These are phyloP conservation scores for Eucalyptus pauciflora DNA, from an alignment of 345 rosid genomes.

Conservation along the genomic window DNA sequence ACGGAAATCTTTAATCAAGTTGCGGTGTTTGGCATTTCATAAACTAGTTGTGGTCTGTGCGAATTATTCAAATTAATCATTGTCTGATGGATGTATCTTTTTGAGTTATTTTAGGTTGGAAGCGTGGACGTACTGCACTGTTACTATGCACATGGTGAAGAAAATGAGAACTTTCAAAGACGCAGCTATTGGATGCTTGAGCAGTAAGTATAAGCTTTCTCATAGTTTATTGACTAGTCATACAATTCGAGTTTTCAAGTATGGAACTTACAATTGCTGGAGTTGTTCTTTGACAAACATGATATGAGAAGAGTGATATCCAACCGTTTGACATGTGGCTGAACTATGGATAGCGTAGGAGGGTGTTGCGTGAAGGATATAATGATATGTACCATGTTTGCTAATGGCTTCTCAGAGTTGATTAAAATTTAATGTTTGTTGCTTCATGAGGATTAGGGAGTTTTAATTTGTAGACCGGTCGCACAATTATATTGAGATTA, in stretches of 20 bases:
- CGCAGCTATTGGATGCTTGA: conserved; percentile 99
- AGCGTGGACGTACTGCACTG: conserved; percentile 88
- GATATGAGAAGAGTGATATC: neutral
- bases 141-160: conserved; percentile 98
- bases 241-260: neutral
- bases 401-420: neutral
- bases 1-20: neutral
- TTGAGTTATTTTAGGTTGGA: conserved; percentile 55
- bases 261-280: neutral
- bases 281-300: neutral
- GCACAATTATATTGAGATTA: neutral
- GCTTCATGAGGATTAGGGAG: neutral
- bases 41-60: neutral
- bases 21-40: neutral
- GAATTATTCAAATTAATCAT: neutral
- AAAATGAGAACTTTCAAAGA: conserved; percentile 79
- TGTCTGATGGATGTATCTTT: conserved; percentile 6
- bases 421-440: neutral
- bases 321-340: neutral
- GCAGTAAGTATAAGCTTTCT: conserved; percentile 35
- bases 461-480: neutral
- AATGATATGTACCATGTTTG: neutral
- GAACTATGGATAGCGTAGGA: neutral
- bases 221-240: neutral
- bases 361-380: neutral